These are phyloP conservation scores for Candida nemodendra DNA, from an alignment of 805 yeast species.

Conservation along the genomic window DNA sequence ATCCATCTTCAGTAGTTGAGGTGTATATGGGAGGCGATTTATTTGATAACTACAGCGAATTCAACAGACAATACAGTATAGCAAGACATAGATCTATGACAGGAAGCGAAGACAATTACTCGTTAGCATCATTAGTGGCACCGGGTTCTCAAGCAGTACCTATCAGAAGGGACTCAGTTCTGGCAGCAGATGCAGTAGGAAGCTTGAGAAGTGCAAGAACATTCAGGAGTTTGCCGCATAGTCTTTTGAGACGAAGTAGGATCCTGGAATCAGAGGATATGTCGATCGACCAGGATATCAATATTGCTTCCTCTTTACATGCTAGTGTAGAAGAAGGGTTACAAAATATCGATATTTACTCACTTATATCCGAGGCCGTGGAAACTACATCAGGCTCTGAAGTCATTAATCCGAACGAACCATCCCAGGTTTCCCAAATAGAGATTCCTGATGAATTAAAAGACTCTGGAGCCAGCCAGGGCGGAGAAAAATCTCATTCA, in stretches of 20 bases:
- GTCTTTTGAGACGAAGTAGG: slow-evolving; percentile 6
- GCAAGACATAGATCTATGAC: slow-evolving; percentile 19
- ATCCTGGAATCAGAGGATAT: not conserved
- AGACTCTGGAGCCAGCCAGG: too few relatives aligned
- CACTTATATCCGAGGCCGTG: not conserved
- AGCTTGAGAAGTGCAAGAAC: slow-evolving; percentile 5
- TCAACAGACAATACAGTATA: slow-evolving; percentile 18
- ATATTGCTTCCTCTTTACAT: not conserved
- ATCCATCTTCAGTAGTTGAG: slow-evolving; percentile 22
- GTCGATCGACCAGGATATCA: not conserved
- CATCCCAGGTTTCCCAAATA: too few relatives aligned
- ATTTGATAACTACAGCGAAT: slow-evolving; percentile 12
- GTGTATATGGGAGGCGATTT: slow-evolving; percentile 22
- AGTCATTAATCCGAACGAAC: too few relatives aligned
- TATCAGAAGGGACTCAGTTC: slow-evolving; percentile 24
- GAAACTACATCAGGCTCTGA: not conserved
- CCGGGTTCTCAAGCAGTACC: slow-evolving; percentile 24
- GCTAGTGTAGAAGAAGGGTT: not conserved
- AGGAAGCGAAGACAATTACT: slow-evolving; percentile 18
- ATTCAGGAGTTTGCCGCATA: slow-evolving; percentile 1
- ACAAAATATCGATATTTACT: not conserved
- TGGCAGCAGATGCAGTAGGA: not conserved
- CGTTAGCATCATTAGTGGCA: slow-evolving; percentile 21
- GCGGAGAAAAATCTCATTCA: too few relatives aligned
- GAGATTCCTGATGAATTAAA: too few relatives aligned